These are phyloP conservation scores for Coemansia sp. DNA, from an alignment of 192 early-diverging fungal genomes.

Conservation along the genomic window DNA sequence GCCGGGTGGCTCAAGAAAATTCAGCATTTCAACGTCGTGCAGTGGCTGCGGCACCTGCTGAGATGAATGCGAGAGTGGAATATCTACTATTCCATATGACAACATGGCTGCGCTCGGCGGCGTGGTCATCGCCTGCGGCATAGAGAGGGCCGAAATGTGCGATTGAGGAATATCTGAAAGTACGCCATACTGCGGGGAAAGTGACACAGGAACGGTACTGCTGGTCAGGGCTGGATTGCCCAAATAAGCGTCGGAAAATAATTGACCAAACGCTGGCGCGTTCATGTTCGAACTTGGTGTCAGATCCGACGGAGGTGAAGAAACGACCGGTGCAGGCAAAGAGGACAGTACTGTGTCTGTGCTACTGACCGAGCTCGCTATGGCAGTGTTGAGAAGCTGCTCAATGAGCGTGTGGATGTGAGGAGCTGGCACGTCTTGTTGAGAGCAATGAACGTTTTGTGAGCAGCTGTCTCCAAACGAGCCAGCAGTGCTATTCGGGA, in stretches of 20 bases:
- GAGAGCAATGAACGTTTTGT: background rate
- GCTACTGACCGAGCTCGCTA: background rate
- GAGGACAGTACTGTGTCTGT: background rate
- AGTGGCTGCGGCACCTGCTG: background rate
- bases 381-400: background rate
- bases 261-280: background rate
- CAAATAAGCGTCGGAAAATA: background rate
- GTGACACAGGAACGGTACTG: background rate
- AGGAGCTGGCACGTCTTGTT: background rate
- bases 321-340: background rate
- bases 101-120: background rate
- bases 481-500: background rate
- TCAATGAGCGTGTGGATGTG: background rate
- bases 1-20: background rate
- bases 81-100: background rate
- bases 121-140: background rate
- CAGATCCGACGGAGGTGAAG: background rate
- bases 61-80: background rate
- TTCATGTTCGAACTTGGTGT: background rate
- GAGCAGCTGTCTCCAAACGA: background rate
- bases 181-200: background rate
- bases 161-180: background rate
- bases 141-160: background rate
- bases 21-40: background rate
- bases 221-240: background rate